phyloP scores from a whole-genome alignment of 1,139 yeast genomes.

The Candida sp. region DNA sequence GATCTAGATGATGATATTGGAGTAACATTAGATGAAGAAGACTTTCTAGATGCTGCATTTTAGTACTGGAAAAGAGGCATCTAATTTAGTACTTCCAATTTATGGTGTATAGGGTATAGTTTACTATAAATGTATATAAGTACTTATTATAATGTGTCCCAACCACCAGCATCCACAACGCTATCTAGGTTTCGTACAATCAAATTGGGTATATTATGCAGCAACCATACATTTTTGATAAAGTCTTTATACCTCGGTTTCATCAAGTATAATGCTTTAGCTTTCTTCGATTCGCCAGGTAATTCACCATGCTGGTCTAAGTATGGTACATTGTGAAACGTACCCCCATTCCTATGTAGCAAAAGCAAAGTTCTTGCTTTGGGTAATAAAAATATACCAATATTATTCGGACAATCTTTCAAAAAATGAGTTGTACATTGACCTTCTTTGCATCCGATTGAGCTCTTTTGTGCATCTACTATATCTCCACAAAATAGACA shows the following conservation, averaged over 20 bases:
- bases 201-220: constrained; percentile 72
- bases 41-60: constrained; percentile 2
- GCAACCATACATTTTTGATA: constrained; percentile 68
- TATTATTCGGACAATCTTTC: constrained; percentile 63
- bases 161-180: constrained; percentile 84
- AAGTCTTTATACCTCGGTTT: constrained; percentile 64
- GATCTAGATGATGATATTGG: constrained; percentile 13
- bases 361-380: constrained; percentile 69
- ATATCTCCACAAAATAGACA: constrained; percentile 81
- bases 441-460: constrained; percentile 53
- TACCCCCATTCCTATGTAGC: constrained; percentile 70
- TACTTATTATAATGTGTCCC: constrained; percentile 72
- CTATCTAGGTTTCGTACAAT: constrained; percentile 80
- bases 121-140: too few relatives aligned
- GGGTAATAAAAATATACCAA: constrained; percentile 79
- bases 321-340: constrained; percentile 83
- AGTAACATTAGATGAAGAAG: constrained; percentile 13
- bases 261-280: constrained; percentile 70
- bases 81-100: too few relatives aligned
- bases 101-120: too few relatives aligned
- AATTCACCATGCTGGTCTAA: constrained; percentile 85
- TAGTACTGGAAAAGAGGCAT: too few relatives aligned
- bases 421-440: constrained; percentile 65
- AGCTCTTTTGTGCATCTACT: constrained; percentile 60
- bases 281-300: constrained; percentile 70